Base-by-base conservation (phyloP, 179 eudicot species). In the Beta lomatogona region DNA sequence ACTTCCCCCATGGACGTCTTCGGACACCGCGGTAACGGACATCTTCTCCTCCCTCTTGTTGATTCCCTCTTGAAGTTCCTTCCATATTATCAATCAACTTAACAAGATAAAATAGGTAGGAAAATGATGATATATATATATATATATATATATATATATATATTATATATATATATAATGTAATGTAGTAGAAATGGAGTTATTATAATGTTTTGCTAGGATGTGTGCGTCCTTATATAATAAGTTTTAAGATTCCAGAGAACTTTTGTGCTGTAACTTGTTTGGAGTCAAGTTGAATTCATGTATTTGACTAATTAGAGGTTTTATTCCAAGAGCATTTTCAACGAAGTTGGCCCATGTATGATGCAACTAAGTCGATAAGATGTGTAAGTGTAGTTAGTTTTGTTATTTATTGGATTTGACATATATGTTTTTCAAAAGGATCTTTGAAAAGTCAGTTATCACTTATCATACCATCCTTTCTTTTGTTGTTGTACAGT, bases 1-100 rank as follows among this genome's bases (percentile, higher is more conserved):
- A 91, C 55, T 91, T 91, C 9, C 91, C 90, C 90, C 90, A 91
- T 1, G 93, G 90, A 4, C 91, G 84, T 22, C 86, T 80, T 18
- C 93, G 77, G 0, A 91, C 93, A 0, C 93, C 93, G 1, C 93
- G 78, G 78, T 86, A 89, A 55, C 85, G 84, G 45, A 84, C 75
- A 11, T 91, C 83, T 6, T 77, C 89, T 13, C 81, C 89, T 66
- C 80, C 73, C 72, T 66, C 61, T 67, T 70, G 77, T 61, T 45
- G 83, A 73, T 44, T 68, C 31, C 67, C 83, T 66, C 84, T 83
- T 6, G 81, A 78, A 13, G 84, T 60, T 36, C 87, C 85, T 77
- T 84, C 87, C 87, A 36, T 36, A 36, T 2, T 36, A 6, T 31
- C 14, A 63, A 4, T 50, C 15, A 13, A 57, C 6, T 59, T 77